Conservation (phyloP, 192 early-diverging fungal species). For the Entomortierella lignicola region DNA sequence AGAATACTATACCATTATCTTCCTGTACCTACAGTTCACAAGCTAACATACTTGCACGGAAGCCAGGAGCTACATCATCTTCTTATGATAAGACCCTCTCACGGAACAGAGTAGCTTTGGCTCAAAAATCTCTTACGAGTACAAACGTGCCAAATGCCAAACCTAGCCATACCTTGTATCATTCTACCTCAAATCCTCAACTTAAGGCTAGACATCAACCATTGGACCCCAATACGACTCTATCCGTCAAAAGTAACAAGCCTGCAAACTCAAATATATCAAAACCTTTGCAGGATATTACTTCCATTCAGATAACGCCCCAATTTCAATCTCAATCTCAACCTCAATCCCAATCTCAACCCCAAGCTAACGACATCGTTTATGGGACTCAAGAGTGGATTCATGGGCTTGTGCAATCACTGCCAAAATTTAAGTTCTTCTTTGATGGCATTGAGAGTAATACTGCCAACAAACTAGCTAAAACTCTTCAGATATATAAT, state of each 20-base stretch:
- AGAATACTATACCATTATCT: neutral
- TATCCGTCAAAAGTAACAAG: neutral
- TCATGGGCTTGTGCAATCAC: slow-evolving; percentile 1
- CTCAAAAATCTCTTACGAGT: slow-evolving; percentile 4
- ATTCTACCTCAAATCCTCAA: neutral
- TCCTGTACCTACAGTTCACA: neutral
- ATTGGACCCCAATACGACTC: neutral
- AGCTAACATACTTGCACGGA: neutral
- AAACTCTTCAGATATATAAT: slow-evolving; percentile 6
- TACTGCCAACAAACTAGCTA: slow-evolving; percentile 4
- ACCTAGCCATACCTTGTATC: neutral
- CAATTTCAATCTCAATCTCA: neutral
- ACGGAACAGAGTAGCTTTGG: slow-evolving; percentile 13
- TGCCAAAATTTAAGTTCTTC: slow-evolving; percentile 31
- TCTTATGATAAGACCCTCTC: slow-evolving; percentile 3
- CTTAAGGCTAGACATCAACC: neutral
- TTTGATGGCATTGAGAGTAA: slow-evolving; percentile 25
- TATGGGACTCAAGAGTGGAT: slow-evolving; percentile 27
- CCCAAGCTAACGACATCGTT: neutral
- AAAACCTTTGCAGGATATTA: neutral
- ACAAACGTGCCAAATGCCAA: neutral
- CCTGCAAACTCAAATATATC: neutral
- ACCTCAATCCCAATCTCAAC: neutral
- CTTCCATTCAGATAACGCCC: neutral
- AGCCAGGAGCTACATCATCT: neutral